A percentile compares a stretch with the other conserved stretches of the same genome.
Evolutionary conservation across 2,329 filamentous ascomycete genomes (phyloP).

Genomic region (Fusarium piperis): DNA sequence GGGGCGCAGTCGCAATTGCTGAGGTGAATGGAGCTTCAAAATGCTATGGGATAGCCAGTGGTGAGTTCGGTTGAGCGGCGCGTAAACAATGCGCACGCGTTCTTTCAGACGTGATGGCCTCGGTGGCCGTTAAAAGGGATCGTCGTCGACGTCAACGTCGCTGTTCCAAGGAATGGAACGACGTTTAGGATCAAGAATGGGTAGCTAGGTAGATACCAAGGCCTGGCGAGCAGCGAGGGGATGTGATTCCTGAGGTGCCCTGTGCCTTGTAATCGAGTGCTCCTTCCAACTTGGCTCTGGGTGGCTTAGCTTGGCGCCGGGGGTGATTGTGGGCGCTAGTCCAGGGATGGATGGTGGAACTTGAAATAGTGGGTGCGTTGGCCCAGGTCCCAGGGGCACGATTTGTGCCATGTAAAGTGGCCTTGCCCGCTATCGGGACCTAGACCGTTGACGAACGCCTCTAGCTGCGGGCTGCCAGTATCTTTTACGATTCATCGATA

Average conservation of each 20-base stretch:
- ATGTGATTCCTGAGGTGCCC: constrained; percentile 21
- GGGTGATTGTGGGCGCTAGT: constrained; percentile 23
- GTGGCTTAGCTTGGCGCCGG: constrained; percentile 33
- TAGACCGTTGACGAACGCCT: not conserved
- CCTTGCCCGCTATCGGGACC: constrained; percentile 1
- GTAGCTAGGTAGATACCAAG: not conserved
- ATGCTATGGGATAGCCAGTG: not conserved
- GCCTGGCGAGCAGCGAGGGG: constrained; percentile 23
- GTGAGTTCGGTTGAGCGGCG: not conserved
- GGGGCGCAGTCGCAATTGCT: constrained; percentile 21
- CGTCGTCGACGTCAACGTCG: constrained; percentile 7
- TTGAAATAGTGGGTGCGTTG: constrained; percentile 15
- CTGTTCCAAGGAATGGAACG: constrained; percentile 24
- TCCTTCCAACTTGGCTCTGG: constrained; percentile 31
- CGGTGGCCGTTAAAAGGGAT: not conserved
- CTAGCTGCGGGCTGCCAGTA: not conserved
- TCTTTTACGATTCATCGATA: not conserved
- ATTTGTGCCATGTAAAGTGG: constrained; percentile 1
- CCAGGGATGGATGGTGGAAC: constrained; percentile 25
- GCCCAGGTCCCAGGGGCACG: constrained; percentile 31
- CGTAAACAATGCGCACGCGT: constrained; percentile 1
- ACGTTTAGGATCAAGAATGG: constrained; percentile 17
- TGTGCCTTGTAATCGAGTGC: constrained; percentile 15
- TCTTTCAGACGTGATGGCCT: not conserved
- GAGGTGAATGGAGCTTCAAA: not conserved